phyloP scores from a whole-genome alignment of 371 early-diverging fungal genomes.

The Neoconidiobolus thromboides region DNA sequence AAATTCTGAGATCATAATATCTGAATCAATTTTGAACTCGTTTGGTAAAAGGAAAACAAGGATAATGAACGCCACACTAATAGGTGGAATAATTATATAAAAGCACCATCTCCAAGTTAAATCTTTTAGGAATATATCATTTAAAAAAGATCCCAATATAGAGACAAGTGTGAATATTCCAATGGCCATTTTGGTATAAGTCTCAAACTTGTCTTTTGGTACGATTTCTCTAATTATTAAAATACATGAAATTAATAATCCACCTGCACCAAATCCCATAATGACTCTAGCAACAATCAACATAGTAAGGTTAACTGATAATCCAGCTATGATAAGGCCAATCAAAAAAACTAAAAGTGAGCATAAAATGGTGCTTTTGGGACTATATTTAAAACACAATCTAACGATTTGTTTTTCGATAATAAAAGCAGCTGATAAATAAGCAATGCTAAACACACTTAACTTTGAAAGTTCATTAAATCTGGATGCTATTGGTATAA shows the following conservation, averaged over 20 bases:
- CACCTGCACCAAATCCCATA: slow-evolving; percentile 64
- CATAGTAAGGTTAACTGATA: slow-evolving; percentile 22
- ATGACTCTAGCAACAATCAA: slow-evolving; percentile 56
- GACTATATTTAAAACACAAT: slow-evolving; percentile 43
- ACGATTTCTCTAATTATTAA: slow-evolving; percentile 35
- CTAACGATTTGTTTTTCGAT: slow-evolving; percentile 47
- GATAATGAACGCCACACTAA: slow-evolving; percentile 25
- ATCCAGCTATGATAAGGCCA: slow-evolving; percentile 34
- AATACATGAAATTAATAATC: slow-evolving; percentile 40
- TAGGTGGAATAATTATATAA: slow-evolving; percentile 57
- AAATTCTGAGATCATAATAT: neutral
- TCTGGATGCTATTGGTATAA: slow-evolving; percentile 52
- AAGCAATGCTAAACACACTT: slow-evolving; percentile 54
- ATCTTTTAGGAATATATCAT: slow-evolving; percentile 46
- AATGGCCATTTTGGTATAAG: slow-evolving; percentile 28
- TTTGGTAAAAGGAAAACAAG: slow-evolving; percentile 26
- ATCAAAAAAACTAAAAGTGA: slow-evolving; percentile 30
- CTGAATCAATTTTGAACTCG: slow-evolving; percentile 20
- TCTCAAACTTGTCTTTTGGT: slow-evolving; percentile 17
- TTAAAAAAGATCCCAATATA: slow-evolving; percentile 49
- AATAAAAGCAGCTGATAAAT: slow-evolving; percentile 51
- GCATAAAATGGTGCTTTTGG: slow-evolving; percentile 29
- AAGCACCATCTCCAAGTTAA: slow-evolving; percentile 42
- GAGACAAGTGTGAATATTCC: slow-evolving; percentile 34
- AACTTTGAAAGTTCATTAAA: slow-evolving; percentile 38